Evolutionary conservation across 2,329 filamentous ascomycete genomes (phyloP).

Genomic region (Fusarium coffeatum): DNA sequence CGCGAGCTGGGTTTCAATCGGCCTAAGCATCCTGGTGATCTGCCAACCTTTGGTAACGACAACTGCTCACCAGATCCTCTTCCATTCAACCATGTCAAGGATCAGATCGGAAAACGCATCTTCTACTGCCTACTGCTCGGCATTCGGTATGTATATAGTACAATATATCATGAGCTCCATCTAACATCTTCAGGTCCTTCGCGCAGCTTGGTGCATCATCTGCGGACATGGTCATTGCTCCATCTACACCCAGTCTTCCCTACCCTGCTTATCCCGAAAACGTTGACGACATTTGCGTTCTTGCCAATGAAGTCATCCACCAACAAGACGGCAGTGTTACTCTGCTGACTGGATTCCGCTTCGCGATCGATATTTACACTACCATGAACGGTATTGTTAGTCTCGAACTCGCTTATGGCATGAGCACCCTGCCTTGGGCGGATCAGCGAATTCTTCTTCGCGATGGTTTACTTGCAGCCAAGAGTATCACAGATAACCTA

Average conservation of each 20-base stretch:
- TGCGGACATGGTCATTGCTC: constrained; percentile 78
- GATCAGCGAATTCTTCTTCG: constrained; percentile 80
- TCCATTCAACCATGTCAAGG: constrained; percentile 75
- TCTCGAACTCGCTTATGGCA: constrained; percentile 85
- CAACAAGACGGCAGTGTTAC: constrained; percentile 77
- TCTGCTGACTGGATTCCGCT: constrained; percentile 82
- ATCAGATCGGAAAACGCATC: constrained; percentile 79
- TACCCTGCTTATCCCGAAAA: constrained; percentile 85
- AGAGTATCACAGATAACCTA: constrained; percentile 73
- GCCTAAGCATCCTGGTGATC: constrained; percentile 58
- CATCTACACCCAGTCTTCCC: constrained; percentile 78
- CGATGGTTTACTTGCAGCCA: constrained; percentile 76
- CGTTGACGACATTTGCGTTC: constrained; percentile 86
- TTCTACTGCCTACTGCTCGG: constrained; percentile 88
- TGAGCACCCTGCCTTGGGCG: constrained; percentile 80
- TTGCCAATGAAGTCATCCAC: constrained; percentile 73
- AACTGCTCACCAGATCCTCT: constrained; percentile 54
- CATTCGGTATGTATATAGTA: constrained; percentile 63
- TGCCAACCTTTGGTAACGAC: constrained; percentile 56
- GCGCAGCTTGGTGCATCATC: constrained; percentile 80
- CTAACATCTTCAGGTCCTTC: constrained; percentile 68
- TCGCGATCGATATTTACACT: constrained; percentile 80
- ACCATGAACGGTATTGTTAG: constrained; percentile 83
- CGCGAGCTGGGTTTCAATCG: constrained; percentile 75
- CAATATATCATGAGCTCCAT: constrained; percentile 11